Percentiles rank a stretch among this genome's conserved stretches.
These are phyloP conservation scores for Pseudoturritis turrita DNA, from an alignment of 345 rosid genomes.

Conservation along the genomic window DNA sequence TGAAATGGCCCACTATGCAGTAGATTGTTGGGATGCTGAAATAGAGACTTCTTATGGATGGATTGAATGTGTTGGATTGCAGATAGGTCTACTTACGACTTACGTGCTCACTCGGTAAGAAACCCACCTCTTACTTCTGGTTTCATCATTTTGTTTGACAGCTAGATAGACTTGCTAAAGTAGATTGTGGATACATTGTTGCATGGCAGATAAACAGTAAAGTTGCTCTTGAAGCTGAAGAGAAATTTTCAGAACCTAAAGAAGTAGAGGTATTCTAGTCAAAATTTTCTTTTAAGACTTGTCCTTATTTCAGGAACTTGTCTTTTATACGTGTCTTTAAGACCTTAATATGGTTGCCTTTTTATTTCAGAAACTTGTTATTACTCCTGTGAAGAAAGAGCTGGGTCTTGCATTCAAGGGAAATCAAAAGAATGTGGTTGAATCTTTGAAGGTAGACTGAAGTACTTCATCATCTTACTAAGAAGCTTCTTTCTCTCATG, in stretches of 20 bases:
- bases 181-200: not conserved
- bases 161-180: not conserved
- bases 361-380: slow-evolving; percentile 65
- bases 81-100: slow-evolving; percentile 92
- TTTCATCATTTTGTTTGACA: not conserved
- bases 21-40: slow-evolving; percentile 99
- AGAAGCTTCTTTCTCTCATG: not conserved
- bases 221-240: slow-evolving; percentile 72
- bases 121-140: not conserved
- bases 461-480: slow-evolving; percentile 17
- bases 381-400: slow-evolving; percentile 74
- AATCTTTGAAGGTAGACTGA: slow-evolving; percentile 67
- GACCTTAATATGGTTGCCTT: not conserved
- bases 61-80: slow-evolving; percentile 98
- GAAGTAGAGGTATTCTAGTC: slow-evolving; percentile 74
- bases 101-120: slow-evolving; percentile 76
- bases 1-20: slow-evolving; percentile 99
- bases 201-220: slow-evolving; percentile 75
- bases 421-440: slow-evolving; percentile 69
- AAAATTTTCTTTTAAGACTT: not conserved
- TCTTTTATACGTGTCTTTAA: too few relatives aligned
- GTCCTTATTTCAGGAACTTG: too few relatives aligned
- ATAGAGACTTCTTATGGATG: slow-evolving; percentile 92
- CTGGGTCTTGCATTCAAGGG: slow-evolving; percentile 90
- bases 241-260: slow-evolving; percentile 78